A percentile compares a stretch with the other conserved stretches of the same genome.
These are phyloP conservation scores for Fusarium denticulatum DNA, from an alignment of 2,329 filamentous ascomycete genomes.

Conservation along the genomic window DNA sequence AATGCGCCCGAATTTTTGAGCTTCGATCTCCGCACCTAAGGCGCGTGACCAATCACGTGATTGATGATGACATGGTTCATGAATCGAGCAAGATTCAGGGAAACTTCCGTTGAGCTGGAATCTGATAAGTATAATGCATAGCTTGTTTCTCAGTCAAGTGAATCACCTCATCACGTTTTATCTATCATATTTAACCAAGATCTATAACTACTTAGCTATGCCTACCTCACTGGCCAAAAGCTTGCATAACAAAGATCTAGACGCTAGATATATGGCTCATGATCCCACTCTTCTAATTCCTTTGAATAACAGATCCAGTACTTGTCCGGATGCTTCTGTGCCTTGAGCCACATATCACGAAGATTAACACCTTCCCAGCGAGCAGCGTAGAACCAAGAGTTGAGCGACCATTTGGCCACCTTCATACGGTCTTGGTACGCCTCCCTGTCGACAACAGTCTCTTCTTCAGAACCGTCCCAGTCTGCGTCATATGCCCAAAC, in stretches of 20 bases:
- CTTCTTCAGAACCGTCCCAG: conserved; percentile 26
- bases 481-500: conserved; percentile 38
- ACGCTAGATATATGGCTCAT: conserved; percentile 31
- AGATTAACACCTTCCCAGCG: conserved; percentile 30
- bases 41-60: not conserved
- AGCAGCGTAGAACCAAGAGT: conserved; percentile 36
- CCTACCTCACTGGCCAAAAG: rapidly evolving
- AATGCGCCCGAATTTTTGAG: not conserved
- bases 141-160: rapidly evolving
- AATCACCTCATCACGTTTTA: too few relatives aligned
- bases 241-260: too few relatives aligned
- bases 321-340: conserved; percentile 19
- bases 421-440: conserved; percentile 27
- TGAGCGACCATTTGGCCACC: conserved; percentile 6
- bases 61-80: rapidly evolving
- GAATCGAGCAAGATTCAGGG: rapidly evolving
- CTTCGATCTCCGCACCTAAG: rapidly evolving
- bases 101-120: rapidly evolving
- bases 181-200: not conserved
- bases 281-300: conserved; percentile 27
- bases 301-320: conserved; percentile 28
- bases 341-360: conserved; percentile 33
- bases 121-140: rapidly evolving
- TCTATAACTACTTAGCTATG: rapidly evolving
- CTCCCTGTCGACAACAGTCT: not conserved